Conservation (phyloP, 2,329 filamentous ascomycete species). For the Pleurostoma richardsiae region DNA sequence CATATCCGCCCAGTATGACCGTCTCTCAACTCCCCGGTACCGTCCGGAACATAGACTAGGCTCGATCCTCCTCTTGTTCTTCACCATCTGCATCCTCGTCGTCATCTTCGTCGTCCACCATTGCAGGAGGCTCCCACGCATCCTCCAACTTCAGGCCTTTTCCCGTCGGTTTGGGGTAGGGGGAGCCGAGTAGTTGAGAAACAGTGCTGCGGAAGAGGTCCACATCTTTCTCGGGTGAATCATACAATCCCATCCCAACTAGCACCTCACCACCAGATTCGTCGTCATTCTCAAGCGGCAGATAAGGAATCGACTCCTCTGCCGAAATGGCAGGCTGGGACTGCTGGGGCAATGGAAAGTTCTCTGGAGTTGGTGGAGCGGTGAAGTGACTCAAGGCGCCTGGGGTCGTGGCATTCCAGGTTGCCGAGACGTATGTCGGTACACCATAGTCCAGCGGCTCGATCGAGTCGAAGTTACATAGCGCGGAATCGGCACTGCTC, state of each 20-base stretch:
- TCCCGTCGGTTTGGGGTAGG: slow-evolving; percentile 45
- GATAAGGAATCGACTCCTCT: slow-evolving; percentile 44
- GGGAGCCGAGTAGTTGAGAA: slow-evolving; percentile 47
- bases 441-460: slow-evolving; percentile 8
- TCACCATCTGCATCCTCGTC: slow-evolving; percentile 30
- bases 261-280: slow-evolving; percentile 60
- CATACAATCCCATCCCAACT: slow-evolving; percentile 79
- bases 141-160: slow-evolving; percentile 79
- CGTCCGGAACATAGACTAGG: not conserved
- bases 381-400: slow-evolving; percentile 35
- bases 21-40: not conserved
- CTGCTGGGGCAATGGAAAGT: slow-evolving; percentile 48
- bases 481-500: not conserved
- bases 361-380: slow-evolving; percentile 55
- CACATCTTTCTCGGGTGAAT: slow-evolving; percentile 56
- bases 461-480: too few relatives aligned
- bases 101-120: slow-evolving; percentile 54
- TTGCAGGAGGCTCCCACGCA: slow-evolving; percentile 66
- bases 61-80: slow-evolving; percentile 16
- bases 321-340: slow-evolving; percentile 36
- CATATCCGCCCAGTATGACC: not conserved
- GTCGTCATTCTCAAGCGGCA: slow-evolving; percentile 46
- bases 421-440: slow-evolving; percentile 5
- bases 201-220: slow-evolving; percentile 45
- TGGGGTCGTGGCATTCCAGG: not conserved